These are phyloP conservation scores for Salix caprea DNA, from an alignment of 345 rosid species.

Conservation along the genomic window DNA sequence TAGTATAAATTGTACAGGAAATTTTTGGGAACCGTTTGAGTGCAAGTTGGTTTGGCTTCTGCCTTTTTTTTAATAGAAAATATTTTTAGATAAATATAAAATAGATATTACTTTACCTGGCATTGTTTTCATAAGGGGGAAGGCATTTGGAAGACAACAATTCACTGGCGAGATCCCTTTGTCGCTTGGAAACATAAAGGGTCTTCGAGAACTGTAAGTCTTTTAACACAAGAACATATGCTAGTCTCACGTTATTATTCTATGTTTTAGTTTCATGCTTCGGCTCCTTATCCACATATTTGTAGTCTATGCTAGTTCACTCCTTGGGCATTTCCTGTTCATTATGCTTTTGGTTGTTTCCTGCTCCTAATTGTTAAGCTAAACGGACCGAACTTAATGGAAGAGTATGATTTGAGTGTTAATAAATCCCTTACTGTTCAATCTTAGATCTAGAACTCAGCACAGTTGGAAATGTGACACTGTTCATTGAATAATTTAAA, in stretches of 20 bases:
- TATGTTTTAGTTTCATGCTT: not conserved
- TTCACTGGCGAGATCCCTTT: conserved; percentile 61
- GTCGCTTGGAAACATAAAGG: conserved; percentile 46
- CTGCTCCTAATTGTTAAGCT: conserved; percentile 1
- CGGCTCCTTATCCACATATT: not conserved
- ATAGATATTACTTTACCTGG: not conserved
- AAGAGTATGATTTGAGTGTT: not conserved
- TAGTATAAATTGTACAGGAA: not conserved
- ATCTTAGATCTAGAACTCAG: not conserved
- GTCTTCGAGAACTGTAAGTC: conserved; percentile 74
- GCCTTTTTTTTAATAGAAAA: not conserved
- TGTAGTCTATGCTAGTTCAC: not conserved
- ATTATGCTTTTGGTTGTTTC: not conserved
- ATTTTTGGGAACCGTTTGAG: not conserved
- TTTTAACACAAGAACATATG: conserved; percentile 7
- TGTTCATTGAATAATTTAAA: not conserved
- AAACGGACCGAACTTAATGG: not conserved
- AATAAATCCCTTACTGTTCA: not conserved
- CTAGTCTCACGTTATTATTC: not conserved
- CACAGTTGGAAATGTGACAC: not conserved
- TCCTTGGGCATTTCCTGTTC: not conserved
- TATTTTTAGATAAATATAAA: not conserved
- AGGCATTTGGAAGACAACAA: conserved; percentile 82
- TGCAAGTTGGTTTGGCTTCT: conserved; percentile 10
- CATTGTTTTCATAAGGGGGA: conserved; percentile 12